Evolutionary conservation across 495 filamentous ascomycete genomes (phyloP), one percentile per base, ranked within the genome.

Genomic region (Aspergillus nanangensis): DNA sequence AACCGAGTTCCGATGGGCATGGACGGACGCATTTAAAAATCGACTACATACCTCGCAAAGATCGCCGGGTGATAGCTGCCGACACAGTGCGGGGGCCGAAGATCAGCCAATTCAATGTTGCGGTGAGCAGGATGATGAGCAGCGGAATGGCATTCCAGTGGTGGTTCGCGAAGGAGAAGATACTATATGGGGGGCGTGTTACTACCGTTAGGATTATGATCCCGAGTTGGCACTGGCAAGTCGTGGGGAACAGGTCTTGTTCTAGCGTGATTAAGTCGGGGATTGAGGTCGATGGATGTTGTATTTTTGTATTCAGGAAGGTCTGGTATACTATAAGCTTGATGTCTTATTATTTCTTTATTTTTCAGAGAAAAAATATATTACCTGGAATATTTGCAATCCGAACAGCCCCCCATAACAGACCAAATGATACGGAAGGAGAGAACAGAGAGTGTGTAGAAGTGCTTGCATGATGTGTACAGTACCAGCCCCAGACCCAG

Each of bases 251-350:
- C 7, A 81, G 37, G 13, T 64, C 68, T 44, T 76, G 77, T 38
- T 79, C 74, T 1, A 81, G 59, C 0, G 60, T 55, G 17, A 69
- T 69, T 55, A 81, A 82, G 3, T 71, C 61, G 2, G 67, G 62
- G 38, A 64, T 60, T 0, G 79, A 73, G 5, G 80, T 65, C 2
- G 62, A 55, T 31, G 57, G 45, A 55, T 60, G 76, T 52, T 61
- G 69, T 8, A 81, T 48, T 36, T 78, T 79, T 4, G 74, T 77
- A 52, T 77, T 70, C 45, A 78, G 44, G 37, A 80, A 79, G 56
- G 60, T 71, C 57, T 80, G 51, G 14, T n/a, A n/a, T n/a, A n/a
- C n/a, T n/a, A n/a, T n/a, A n/a, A n/a, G n/a, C n/a, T n/a, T n/a
- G n/a, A n/a, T n/a, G n/a, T n/a, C n/a, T n/a, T n/a, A n/a, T n/a